Conservation (phyloP, 106 monocot species). For the Allium fistulosum region DNA sequence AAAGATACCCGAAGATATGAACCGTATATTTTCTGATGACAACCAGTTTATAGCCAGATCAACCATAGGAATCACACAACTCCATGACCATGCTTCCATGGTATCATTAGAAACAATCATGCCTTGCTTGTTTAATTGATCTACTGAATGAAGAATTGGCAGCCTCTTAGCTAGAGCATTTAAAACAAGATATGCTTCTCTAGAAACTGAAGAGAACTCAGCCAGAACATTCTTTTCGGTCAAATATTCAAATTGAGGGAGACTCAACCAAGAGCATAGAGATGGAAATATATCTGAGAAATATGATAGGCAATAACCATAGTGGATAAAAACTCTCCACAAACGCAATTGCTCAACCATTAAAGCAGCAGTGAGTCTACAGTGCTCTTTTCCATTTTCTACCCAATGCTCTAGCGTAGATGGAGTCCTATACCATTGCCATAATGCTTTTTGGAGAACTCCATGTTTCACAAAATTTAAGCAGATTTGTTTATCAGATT, state of each 20-base stretch:
- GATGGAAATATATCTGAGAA: slow-evolving; percentile 79
- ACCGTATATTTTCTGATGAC: slow-evolving; percentile 38
- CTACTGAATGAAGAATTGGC: slow-evolving; percentile 66
- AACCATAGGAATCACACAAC: slow-evolving; percentile 73
- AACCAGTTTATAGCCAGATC: slow-evolving; percentile 76
- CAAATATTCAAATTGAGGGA: slow-evolving; percentile 60
- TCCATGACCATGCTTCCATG: slow-evolving; percentile 78
- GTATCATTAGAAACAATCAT: slow-evolving; percentile 12
- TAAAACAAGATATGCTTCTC: slow-evolving; percentile 67
- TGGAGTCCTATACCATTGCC: slow-evolving; percentile 60
- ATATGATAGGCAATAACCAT: slow-evolving; percentile 71
- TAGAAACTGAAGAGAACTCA: slow-evolving; percentile 66
- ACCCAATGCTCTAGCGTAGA: slow-evolving; percentile 65
- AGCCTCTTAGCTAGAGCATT: slow-evolving; percentile 58
- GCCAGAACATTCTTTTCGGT: slow-evolving; percentile 38
- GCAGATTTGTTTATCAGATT: slow-evolving; percentile 56
- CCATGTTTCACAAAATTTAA: slow-evolving; percentile 56
- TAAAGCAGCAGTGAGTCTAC: slow-evolving; percentile 49
- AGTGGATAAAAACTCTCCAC: slow-evolving; percentile 81
- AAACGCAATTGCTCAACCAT: slow-evolving; percentile 81
- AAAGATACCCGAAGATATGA: slow-evolving; percentile 9
- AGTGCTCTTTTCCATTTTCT: slow-evolving; percentile 53
- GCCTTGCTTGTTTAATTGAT: slow-evolving; percentile 29
- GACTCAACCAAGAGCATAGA: slow-evolving; percentile 64
- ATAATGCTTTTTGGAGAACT: slow-evolving; percentile 63